Base-by-base conservation (phyloP, 1,284 basidiomycete genomes). In the Tylopilus sp. region DNA sequence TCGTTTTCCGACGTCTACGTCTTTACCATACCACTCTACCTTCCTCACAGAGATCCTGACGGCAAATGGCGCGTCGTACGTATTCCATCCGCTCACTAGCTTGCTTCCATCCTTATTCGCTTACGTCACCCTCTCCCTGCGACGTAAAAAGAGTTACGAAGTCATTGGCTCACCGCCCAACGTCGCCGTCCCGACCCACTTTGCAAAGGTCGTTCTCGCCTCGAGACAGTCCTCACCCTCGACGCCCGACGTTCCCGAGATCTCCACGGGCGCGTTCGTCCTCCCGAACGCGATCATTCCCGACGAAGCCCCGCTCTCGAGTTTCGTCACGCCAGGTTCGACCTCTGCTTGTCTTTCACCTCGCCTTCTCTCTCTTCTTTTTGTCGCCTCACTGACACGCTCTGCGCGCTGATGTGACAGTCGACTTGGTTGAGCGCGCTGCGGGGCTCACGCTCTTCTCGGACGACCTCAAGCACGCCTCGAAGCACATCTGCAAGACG, bases 11-110 rank as follows among this genome's bases (percentile, higher is more conserved):
- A 99, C 64, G 93, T 99, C 42, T 99, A 96, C 68, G 86, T 99
- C 35, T 99, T 99, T 70, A 99, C 97, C 8, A 79, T 99, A 21
- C 97, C 97, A 0, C 76, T 99, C n/a, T 99, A 99, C 71, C 81
- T 99, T 11, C 97, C 97, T 2, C 83, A 81, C 41, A 79, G 81
- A 48, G 85, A 89, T 9, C 59, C 80, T 1, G 94, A 98, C 65
- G 94, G 94, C 9, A 98, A 96, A 73, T 97, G 87, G 84, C 82
- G 92, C 47, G 89, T 98, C 58, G 92, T 94, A 59, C 72, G 90
- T 79, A 36, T 49, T 23, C 19, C 25, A 4, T 33, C 6, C 6
- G 1, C 29, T 13, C 19, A 2, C 25, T 13, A 6, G 8, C 33
- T 8, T 23, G 21, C 2, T 16, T n/a, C 2, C 16, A 29, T 23